These are phyloP conservation scores for Phlebiopsis gigantea DNA, from an alignment of 768 basidiomycete genomes.

Conservation along the genomic window DNA sequence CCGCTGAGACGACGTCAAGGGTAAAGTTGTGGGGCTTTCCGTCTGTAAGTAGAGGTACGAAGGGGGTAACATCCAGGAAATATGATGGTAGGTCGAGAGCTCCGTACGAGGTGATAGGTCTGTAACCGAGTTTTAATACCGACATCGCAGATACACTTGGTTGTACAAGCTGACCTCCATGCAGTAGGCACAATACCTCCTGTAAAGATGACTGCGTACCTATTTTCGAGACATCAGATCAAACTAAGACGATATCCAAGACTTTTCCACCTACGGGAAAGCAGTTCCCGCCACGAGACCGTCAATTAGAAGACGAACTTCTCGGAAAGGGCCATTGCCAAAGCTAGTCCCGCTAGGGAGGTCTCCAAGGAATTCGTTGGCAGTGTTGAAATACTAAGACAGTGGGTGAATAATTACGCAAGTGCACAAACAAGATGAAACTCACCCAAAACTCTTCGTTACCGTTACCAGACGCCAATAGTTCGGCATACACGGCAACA, in stretches of 20 bases:
- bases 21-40: constrained; percentile 65
- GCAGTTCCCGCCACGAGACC: constrained; percentile 48
- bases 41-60: constrained; percentile 64
- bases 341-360: constrained; percentile 48
- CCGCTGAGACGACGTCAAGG: constrained; percentile 69
- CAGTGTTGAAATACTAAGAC: constrained; percentile 59
- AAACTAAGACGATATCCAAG: neutral
- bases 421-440: neutral
- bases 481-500: constrained; percentile 60
- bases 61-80: constrained; percentile 73
- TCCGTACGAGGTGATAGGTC: constrained; percentile 73
- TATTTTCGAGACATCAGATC: neutral
- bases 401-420: neutral
- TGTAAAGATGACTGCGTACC: constrained; percentile 50
- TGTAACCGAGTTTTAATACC: constrained; percentile 17
- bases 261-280: constrained; percentile 43
- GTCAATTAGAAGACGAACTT: constrained; percentile 57
- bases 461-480: constrained; percentile 63
- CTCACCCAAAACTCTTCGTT: constrained; percentile 77
- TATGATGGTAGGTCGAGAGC: constrained; percentile 76
- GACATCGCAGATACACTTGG: constrained; percentile 4
- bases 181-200: constrained; percentile 67
- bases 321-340: constrained; percentile 53
- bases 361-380: constrained; percentile 51
- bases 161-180: constrained; percentile 72